Evolutionary conservation across 768 basidiomycete genomes (phyloP).

Genomic region (Panaeolus cyanescens): DNA sequence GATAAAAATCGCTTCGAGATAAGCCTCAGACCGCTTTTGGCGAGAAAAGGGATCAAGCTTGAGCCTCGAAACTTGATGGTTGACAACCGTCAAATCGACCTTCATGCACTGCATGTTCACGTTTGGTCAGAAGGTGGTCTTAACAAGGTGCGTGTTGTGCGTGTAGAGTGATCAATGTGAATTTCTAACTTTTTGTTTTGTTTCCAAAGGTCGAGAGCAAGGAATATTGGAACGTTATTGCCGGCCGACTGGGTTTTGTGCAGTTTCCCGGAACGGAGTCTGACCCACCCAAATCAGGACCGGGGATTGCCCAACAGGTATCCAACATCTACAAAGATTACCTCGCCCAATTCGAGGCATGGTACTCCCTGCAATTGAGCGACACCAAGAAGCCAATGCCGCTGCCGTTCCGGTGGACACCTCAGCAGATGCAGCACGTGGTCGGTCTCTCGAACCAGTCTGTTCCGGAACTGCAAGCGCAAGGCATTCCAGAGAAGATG

Average conservation of each 20-base stretch:
- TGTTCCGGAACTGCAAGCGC: conserved; percentile 52
- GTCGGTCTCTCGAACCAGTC: conserved; percentile 47
- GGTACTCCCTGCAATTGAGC: conserved; percentile 47
- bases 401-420: conserved; percentile 14
- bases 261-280: conserved; percentile 62
- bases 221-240: conserved; percentile 68
- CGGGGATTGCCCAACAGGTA: conserved; percentile 60
- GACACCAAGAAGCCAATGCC: conserved; percentile 18
- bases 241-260: conserved; percentile 65
- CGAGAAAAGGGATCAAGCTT: conserved; percentile 38
- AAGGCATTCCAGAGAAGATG: conserved; percentile 47
- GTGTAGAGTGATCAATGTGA: background rate
- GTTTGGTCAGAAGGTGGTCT: conserved; percentile 63
- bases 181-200: background rate
- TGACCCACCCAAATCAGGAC: conserved; percentile 65
- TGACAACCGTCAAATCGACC: conserved; percentile 59
- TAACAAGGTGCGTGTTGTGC: conserved; percentile 38
- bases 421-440: conserved; percentile 44
- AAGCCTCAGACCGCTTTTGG: conserved; percentile 50
- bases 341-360: conserved; percentile 55
- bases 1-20: conserved; percentile 55
- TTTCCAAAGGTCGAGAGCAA: conserved; percentile 49
- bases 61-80: conserved; percentile 45
- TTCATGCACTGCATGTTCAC: conserved; percentile 56
- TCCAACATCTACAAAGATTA: conserved; percentile 62